Percentiles rank a stretch among this genome's conserved stretches.
Evolutionary conservation across 2,329 filamentous ascomycete genomes (phyloP).

Genomic region (Neopestalotiopsis sp.): DNA sequence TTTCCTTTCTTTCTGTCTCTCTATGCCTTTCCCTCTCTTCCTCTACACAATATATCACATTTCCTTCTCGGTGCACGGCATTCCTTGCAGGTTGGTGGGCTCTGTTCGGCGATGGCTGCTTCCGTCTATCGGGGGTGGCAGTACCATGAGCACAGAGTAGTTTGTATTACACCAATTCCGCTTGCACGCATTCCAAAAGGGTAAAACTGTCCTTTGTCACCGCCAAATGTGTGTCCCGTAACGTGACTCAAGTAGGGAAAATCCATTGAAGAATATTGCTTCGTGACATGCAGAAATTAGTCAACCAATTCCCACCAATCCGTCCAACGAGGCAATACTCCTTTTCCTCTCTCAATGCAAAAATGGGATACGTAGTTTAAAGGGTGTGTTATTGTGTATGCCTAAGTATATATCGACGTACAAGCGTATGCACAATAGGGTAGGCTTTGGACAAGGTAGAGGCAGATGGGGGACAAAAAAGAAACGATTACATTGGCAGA

Average conservation of each 20-base stretch:
- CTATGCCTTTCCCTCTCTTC: too few species aligned
- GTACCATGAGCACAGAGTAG: background rate
- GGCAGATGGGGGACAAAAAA: background rate
- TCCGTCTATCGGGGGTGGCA: background rate
- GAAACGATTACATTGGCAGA: background rate
- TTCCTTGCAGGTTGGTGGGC: background rate
- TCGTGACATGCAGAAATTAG: background rate
- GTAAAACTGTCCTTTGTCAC: too few species aligned
- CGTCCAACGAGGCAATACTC: background rate
- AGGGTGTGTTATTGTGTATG: too few species aligned
- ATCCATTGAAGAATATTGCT: background rate
- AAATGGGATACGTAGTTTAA: too few species aligned
- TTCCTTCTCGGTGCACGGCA: background rate
- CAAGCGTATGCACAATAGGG: background rate
- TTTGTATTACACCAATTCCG: too few species aligned
- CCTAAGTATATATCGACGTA: background rate
- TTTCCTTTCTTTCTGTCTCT: too few species aligned
- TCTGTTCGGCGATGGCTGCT: background rate
- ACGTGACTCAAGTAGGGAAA: too few species aligned
- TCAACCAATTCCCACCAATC: conserved; percentile 3
- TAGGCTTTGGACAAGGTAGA: background rate
- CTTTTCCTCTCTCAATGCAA: too few species aligned
- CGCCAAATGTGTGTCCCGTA: too few species aligned
- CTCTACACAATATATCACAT: too few species aligned
- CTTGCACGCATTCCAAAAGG: too few species aligned